Evolutionary conservation across 192 early-diverging fungal species (phyloP), one percentile per base, ranked within the genome.

Genomic region (Endogone sp.): DNA sequence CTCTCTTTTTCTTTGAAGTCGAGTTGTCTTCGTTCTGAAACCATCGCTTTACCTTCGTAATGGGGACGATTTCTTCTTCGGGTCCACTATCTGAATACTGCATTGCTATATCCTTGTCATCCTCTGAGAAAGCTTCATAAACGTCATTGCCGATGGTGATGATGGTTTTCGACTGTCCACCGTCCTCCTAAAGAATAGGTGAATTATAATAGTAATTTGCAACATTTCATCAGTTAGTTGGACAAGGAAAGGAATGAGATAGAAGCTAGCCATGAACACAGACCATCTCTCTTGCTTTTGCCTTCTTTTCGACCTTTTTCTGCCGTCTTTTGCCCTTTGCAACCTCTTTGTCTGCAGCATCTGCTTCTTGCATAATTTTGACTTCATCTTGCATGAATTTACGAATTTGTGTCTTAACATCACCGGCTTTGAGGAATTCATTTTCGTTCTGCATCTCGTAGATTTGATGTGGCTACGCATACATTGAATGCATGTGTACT

Each of bases 391-490:
- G 84, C 70, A 97, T 77, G 79, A 91, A 93, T 54, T 87, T 81
- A n/a, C 84, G 72, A 29, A 88, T 86, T 61, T 89, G 87, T 20
- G 77, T 72, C 26, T 79, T 70, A 28, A 94, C 78, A 63, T 87
- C 87, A 31, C 91, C 91, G 68, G 88, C 84, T 59, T 85, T 75
- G 63, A 86, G 88, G 84, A 97, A 98, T 25, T 88, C 88, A 29
- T 83, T 84, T 63, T 97, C 90, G 57, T 88, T 82, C 76, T 95
- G 83, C 62, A 99, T 77, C 77, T 91, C 85, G 67, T 95, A 94
- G 10, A 90, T 66, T 65, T 88, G 84, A 75, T 90, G 76, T 56
- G 84, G 76, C 73, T 78, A n/a, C 55, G 32, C 59, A 4, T 25
- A 75, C n/a, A n/a, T n/a, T 54, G 3, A 60, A 63, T 54, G n/a